Evolutionary conservation across 2,329 filamentous ascomycete genomes (phyloP), one percentile per base, ranked within the genome.

Genomic region (Stagonosporopsis chrysanthemi): DNA sequence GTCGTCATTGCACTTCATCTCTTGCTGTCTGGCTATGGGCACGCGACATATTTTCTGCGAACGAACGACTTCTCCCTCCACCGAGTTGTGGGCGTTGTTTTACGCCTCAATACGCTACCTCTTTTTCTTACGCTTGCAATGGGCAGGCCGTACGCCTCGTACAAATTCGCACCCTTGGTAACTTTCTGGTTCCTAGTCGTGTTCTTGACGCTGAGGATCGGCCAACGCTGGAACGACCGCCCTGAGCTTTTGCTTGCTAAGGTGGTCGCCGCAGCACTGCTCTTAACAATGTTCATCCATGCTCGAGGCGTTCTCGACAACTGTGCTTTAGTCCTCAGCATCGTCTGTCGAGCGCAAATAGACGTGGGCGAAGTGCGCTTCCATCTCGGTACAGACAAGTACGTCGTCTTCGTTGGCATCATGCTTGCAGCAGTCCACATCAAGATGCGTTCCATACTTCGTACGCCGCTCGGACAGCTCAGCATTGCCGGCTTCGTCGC

Each of bases 111-210:
- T 65, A 69, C 85, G 2, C 75, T 89, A 7, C 83, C 80, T 43
- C 80, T 81, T 19, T 60, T 80, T 0, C 73, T 89, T 29, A 77
- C 83, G 1, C 84, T 84, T 22, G 76, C 84, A 60, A 84, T 88
- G 81, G 74, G 78, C 23, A 86, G 83, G 2, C 76, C 80, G 31
- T 88, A 85, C 70, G 71, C 79, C 24, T 79, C 81, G 26, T 88
- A 88, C 69, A 84, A 86, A 70, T 86, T 88, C 63, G 80, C 84
- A 0, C 81, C 84, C 0, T 75, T 87, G 1, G 78, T 83, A 36
- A 86, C 80, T 45, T 86, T 88, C 67, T 89, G 86, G 84, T 89
- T 87, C 66, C 61, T 86, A 6, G 73, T 86, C 22, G 75, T 85
- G n/a, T 88, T 81, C 66, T 60, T 75, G 28, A 86, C 83, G 4